Percentiles rank a stretch among this genome's conserved stretches.
Evolutionary conservation across 2,329 filamentous ascomycete species (phyloP).

Genomic region (Pseudogymnoascus sp.): DNA sequence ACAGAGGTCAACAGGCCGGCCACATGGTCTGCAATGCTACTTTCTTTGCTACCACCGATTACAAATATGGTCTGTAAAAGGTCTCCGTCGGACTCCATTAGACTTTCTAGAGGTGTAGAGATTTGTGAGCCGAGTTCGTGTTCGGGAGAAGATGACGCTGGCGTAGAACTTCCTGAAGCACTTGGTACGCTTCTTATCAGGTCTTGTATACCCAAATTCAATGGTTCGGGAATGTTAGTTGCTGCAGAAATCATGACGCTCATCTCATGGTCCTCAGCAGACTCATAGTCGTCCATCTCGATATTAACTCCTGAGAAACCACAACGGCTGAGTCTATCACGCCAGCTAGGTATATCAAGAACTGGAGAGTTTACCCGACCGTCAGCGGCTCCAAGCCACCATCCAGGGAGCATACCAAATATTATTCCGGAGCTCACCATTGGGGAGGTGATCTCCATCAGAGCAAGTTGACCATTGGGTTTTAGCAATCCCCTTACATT

Average conservation of each 20-base stretch:
- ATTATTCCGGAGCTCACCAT: not conserved
- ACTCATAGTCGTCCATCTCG: not conserved
- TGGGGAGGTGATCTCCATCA: slow-evolving; percentile 20
- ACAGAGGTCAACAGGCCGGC: too few species aligned
- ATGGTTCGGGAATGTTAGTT: too few species aligned
- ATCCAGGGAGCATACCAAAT: slow-evolving; percentile 31
- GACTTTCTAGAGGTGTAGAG: too few species aligned
- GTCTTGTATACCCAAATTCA: too few species aligned
- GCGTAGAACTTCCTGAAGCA: too few species aligned
- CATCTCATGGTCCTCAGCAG: not conserved
- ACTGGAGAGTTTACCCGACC: slow-evolving; percentile 21
- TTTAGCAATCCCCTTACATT: slow-evolving; percentile 32
- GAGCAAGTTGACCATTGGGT: slow-evolving; percentile 32
- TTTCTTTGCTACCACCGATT: too few species aligned
- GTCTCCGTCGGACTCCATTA: too few species aligned
- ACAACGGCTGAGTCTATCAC: not conserved
- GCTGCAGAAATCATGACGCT: not conserved
- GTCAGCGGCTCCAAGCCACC: slow-evolving; percentile 28
- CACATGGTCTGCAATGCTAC: too few species aligned
- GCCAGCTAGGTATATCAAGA: slow-evolving; percentile 13
- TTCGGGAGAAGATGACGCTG: too few species aligned
- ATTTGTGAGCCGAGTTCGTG: too few species aligned
- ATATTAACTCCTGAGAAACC: slow-evolving; percentile 9
- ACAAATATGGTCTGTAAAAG: too few species aligned
- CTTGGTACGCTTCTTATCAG: too few species aligned